These are phyloP conservation scores for Eimeria mitis DNA, from an alignment of 169 alveolate species.

Conservation along the genomic window DNA sequence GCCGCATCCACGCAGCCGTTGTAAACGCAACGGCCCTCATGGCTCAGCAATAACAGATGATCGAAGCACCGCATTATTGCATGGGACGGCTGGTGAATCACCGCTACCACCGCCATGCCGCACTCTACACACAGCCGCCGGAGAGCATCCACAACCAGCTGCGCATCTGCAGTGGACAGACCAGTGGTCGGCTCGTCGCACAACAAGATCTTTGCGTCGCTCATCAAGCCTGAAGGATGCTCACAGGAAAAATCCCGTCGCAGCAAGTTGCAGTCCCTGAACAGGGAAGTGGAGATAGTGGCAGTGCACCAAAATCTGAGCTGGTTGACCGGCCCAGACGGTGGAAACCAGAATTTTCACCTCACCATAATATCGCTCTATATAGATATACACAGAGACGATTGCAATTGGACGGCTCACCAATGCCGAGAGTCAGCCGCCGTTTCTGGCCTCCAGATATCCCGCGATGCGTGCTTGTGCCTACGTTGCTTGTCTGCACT, in stretches of 20 bases:
- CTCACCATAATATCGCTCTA: neutral
- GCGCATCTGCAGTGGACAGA: constrained; percentile 87
- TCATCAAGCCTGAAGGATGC: constrained; percentile 29
- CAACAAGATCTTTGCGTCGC: constrained; percentile 86
- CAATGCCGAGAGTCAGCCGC: constrained; percentile 55
- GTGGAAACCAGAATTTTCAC: neutral
- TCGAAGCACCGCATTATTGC: constrained; percentile 85
- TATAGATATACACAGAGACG: neutral
- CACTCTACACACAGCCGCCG: constrained; percentile 76
- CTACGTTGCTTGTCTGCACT: constrained; percentile 33
- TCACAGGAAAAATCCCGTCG: neutral
- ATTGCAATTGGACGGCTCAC: neutral
- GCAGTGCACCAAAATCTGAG: neutral
- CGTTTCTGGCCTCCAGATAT: constrained; percentile 77
- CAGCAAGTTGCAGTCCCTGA: neutral
- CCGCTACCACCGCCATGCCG: constrained; percentile 82
- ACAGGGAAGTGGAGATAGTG: neutral
- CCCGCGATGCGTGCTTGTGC: constrained; percentile 18
- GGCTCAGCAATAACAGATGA: constrained; percentile 83
- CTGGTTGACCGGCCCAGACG: neutral
- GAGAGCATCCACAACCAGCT: constrained; percentile 79
- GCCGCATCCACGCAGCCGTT: constrained; percentile 87
- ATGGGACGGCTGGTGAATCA: constrained; percentile 84
- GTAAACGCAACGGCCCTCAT: constrained; percentile 87
- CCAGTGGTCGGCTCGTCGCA: constrained; percentile 93